Conservation (phyloP, 306 rosid genomes). For the Chamaecrista fasciculata region DNA sequence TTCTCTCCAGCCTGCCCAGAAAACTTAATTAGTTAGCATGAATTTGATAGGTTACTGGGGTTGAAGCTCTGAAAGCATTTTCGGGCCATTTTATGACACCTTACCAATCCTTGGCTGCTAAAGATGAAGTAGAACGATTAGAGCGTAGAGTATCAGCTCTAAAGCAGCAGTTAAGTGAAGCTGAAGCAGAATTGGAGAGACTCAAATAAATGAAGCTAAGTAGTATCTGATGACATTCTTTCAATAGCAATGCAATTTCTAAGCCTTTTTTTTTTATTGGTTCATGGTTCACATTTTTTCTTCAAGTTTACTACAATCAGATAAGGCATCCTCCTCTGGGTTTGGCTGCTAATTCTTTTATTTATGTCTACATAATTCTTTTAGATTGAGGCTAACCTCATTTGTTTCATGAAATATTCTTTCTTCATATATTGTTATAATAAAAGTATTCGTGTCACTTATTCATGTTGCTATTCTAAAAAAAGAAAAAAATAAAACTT, state of each 20-base stretch:
- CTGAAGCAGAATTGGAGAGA: conserved; percentile 51
- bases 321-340: background rate
- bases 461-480: no score
- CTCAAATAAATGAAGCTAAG: conserved; percentile 44
- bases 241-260: background rate
- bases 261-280: background rate
- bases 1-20: background rate
- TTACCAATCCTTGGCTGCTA: conserved; percentile 35
- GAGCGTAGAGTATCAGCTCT: conserved; percentile 45
- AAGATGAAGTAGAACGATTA: conserved; percentile 42
- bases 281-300: conserved; percentile 12
- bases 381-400: background rate
- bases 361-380: background rate
- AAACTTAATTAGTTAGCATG: background rate
- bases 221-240: conserved; percentile 18
- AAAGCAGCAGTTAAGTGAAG: conserved; percentile 45
- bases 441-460: no score
- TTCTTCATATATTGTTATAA: no score
- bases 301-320: conserved; percentile 7
- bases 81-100: conserved; percentile 47
- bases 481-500: no score
- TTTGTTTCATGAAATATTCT: background rate
- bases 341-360: background rate
- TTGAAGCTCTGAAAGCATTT: conserved; percentile 55
- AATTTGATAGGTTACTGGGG: conserved; percentile 57